Base-by-base conservation (phyloP, 1,284 basidiomycete genomes). In the Marasmius oreades region DNA sequence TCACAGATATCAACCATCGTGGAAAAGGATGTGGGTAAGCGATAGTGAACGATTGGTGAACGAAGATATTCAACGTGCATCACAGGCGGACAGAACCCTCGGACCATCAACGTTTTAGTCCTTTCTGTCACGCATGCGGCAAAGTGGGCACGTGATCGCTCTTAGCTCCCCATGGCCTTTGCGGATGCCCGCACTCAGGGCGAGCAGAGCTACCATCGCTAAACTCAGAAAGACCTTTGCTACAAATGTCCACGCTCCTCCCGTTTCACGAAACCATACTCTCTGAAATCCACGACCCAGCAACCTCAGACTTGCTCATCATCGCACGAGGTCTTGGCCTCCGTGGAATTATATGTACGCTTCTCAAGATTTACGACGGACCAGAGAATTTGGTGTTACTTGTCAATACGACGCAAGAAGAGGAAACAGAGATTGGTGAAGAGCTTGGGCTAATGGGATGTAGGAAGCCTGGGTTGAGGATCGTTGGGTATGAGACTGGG, bases 391-490 rank as follows among this genome's bases (percentile, higher is more conserved):
- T 97, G 5, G 82, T 98, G 44, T 75, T 98, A 4, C 77, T 98
- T 11, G 87, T 98, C 55, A 96, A 97, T 69, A 95, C 95, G 0
- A 84, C 81, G 0, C 78, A 84, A 2, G 92, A 95, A 60, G 96
- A 98, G 67, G 95, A 97, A 66, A 79, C 85, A 0, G 93, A 90
- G 1, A 91, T 99, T 42, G 93, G 93, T 0, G 95, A 98, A 64
- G 93, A 97, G 67, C 80, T 99, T 8, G 90, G 92, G 0, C 86
- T 95, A 22, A 90, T 97, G 82, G 95, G 95, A 1, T 95, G 93
- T 60, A 77, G 91, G 58, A 88, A 86, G 63, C 94, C 93, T 0
- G 93, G 94, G 0, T 75, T 99, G 57, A 79, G 93, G 14, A 81
- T 90, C 11, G 84, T 99, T 2, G 88, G 85, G 0, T 92, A 94